Percentiles rank a stretch among this genome's conserved stretches.
phyloP scores from a whole-genome alignment of 257 asterid species.

The Apocynum venetum region DNA sequence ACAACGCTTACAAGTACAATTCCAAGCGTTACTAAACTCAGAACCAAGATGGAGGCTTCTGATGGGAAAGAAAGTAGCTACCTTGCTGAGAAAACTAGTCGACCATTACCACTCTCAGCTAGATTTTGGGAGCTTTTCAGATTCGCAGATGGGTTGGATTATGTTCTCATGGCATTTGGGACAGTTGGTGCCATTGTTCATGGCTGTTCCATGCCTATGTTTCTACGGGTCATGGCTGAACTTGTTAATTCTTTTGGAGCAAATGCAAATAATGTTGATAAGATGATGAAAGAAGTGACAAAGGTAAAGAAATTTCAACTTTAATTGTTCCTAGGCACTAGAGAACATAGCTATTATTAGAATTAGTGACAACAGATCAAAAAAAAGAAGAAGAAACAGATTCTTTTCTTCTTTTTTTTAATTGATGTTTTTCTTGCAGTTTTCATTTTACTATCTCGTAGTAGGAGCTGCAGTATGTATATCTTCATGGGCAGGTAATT shows the following conservation, averaged over 20 bases:
- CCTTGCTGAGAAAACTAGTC: conserved; percentile 43
- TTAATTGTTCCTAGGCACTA: not conserved
- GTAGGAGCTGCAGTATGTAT: conserved; percentile 99
- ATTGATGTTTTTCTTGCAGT: conserved; percentile 53
- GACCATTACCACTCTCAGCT: conserved; percentile 41
- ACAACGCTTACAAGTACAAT: no score
- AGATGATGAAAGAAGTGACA: conserved; percentile 89
- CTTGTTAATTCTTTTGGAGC: conserved; percentile 96
- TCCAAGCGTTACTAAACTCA: not conserved
- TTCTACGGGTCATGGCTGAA: conserved; percentile 97
- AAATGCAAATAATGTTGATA: conserved; percentile 81
- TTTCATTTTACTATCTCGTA: conserved; percentile 91
- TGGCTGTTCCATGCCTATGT: conserved; percentile 88
- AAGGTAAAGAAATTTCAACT: conserved; percentile 42
- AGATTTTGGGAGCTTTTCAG: conserved; percentile 70
- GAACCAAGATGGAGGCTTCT: conserved; percentile 37
- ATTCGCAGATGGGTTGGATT: conserved; percentile 87
- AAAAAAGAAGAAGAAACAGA: not conserved
- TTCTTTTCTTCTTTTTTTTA: not conserved
- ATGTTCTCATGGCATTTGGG: conserved; percentile 70
- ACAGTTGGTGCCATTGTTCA: conserved; percentile 90
- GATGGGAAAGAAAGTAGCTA: conserved; percentile 32
- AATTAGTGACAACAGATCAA: no score
- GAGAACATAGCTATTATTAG: not conserved
- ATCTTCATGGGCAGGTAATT: conserved; percentile 97